Evolutionary conservation across 495 filamentous ascomycete genomes (phyloP).

Genomic region (Penicillium angulare): DNA sequence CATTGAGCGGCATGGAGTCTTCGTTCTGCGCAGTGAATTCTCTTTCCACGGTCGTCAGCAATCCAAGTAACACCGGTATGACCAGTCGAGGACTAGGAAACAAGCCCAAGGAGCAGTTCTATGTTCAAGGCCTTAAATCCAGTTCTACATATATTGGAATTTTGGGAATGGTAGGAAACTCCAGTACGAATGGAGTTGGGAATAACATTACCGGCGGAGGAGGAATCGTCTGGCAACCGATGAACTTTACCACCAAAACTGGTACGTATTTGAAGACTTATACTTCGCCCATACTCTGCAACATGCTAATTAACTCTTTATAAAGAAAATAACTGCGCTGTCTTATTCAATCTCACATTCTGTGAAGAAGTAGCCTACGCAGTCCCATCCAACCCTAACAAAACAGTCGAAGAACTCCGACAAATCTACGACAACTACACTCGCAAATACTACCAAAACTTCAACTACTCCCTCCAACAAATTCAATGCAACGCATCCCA

Average conservation of each 20-base stretch:
- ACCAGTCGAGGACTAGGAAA: constrained; percentile 60
- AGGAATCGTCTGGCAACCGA: constrained; percentile 65
- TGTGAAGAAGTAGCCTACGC: constrained; percentile 87
- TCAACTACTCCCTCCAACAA: constrained; percentile 77
- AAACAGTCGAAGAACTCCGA: constrained; percentile 47
- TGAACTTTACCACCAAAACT: constrained; percentile 72
- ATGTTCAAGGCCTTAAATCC: constrained; percentile 67
- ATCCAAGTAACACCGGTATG: constrained; percentile 59
- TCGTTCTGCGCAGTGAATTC: constrained; percentile 72
- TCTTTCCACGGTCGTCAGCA: constrained; percentile 59
- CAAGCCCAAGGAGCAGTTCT: constrained; percentile 80
- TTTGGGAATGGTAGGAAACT: constrained; percentile 62
- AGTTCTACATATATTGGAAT: constrained; percentile 69
- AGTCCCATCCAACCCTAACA: constrained; percentile 71
- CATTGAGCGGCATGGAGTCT: constrained; percentile 63
- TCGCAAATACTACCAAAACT: constrained; percentile 62
- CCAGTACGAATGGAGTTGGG: constrained; percentile 39
- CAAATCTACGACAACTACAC: constrained; percentile 70
- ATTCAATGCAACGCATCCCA: constrained; percentile 75
- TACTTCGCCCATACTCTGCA: not conserved
- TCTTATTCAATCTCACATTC: constrained; percentile 80
- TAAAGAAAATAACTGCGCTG: constrained; percentile 71
- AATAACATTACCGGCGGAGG: constrained; percentile 60
- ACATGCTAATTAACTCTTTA: constrained; percentile 6
- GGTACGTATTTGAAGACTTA: constrained; percentile 53